These are phyloP conservation scores for Phytophthora ramorum DNA, from an alignment of 352 stramenopile genomes.

Conservation along the genomic window DNA sequence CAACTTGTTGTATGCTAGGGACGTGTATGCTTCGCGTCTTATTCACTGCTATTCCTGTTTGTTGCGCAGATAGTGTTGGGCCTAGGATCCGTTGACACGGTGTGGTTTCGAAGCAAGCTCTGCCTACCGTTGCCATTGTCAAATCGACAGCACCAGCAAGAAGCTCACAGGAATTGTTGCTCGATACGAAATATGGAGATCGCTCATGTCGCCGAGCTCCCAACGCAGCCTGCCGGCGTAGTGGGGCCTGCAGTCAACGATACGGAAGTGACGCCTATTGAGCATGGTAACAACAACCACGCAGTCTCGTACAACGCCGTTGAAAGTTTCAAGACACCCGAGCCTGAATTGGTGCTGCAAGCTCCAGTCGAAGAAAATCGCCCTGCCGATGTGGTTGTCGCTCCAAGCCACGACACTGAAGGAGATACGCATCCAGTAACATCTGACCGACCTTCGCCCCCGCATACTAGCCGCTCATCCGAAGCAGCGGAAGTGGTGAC, in stretches of 20 bases:
- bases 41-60: not conserved
- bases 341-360: slow-evolving; percentile 6
- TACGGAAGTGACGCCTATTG: slow-evolving; percentile 9
- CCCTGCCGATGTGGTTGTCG: slow-evolving; percentile 4
- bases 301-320: not conserved
- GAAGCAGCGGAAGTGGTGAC: slow-evolving; percentile 28
- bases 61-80: not conserved
- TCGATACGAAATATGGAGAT: slow-evolving; percentile 18
- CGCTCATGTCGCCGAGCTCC: slow-evolving; percentile 12
- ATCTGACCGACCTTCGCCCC: not conserved
- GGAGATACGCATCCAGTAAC: not conserved
- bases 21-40: slow-evolving; percentile 7
- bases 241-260: slow-evolving; percentile 18
- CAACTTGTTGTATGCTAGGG: slow-evolving; percentile 23
- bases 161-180: not conserved
- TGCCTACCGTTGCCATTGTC: slow-evolving; percentile 14
- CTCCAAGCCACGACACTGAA: not conserved
- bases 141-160: slow-evolving; percentile 9
- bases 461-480: slow-evolving; percentile 2
- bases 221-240: slow-evolving; percentile 8
- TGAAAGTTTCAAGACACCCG: slow-evolving; percentile 3
- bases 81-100: not conserved
- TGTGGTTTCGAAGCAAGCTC: not conserved
- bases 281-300: slow-evolving; percentile 12
- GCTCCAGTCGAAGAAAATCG: slow-evolving; percentile 15